A percentile compares a stretch with the other conserved stretches of the same genome.
phyloP scores from a whole-genome alignment of 306 rosid genomes.

The Morella rubra region DNA sequence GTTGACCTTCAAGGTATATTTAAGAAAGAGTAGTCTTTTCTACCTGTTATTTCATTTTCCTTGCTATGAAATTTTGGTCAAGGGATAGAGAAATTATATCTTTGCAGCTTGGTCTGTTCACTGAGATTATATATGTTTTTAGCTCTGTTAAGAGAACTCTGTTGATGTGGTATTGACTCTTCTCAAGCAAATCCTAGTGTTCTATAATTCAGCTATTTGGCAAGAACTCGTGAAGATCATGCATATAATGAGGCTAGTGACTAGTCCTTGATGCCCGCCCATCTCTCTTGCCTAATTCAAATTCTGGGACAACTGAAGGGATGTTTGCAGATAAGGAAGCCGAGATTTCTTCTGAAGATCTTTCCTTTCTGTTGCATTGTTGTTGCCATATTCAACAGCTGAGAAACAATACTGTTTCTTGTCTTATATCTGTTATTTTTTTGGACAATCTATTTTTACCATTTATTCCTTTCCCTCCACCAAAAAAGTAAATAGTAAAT shows the following conservation, averaged over 20 bases:
- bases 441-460: no score
- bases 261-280: not conserved
- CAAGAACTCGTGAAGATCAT: not conserved
- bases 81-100: not conserved
- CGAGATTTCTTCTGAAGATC: no score
- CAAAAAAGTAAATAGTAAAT: no score
- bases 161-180: constrained; percentile 7
- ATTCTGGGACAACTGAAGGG: no score
- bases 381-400: no score
- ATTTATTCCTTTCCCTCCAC: no score
- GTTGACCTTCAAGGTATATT: constrained; percentile 79
- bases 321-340: no score
- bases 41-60: constrained; percentile 15
- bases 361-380: no score
- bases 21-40: not conserved
- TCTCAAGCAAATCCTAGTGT: not conserved
- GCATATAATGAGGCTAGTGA: not conserved
- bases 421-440: no score
- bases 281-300: not conserved
- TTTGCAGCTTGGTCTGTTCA: not conserved
- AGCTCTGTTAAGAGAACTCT: not conserved
- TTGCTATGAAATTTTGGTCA: constrained; percentile 11
- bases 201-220: not conserved
- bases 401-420: no score
- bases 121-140: not conserved